Evolutionary conservation across 164 flowering plant species (phyloP).

Genomic region (Vitis amurensis): DNA sequence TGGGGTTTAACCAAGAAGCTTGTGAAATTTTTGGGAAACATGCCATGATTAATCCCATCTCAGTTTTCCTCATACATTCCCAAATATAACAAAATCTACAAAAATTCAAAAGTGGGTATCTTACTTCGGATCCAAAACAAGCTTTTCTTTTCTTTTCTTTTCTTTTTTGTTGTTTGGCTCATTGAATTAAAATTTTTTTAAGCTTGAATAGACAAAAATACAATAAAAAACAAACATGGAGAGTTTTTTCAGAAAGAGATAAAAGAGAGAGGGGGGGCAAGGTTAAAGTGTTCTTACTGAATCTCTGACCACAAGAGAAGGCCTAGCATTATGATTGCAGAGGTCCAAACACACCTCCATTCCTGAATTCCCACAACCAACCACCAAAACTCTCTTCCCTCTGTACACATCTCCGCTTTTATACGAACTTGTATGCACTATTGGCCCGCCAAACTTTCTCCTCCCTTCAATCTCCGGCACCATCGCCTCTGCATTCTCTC

Average conservation of each 20-base stretch:
- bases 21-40: too few species aligned
- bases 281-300: slow-evolving; percentile 21
- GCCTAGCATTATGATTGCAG: slow-evolving; percentile 46
- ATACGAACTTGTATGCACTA: slow-evolving; percentile 51
- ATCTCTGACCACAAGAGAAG: slow-evolving; percentile 52
- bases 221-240: slow-evolving; percentile 1
- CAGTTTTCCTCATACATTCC: too few species aligned
- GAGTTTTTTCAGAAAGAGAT: neutral
- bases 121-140: neutral
- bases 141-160: slow-evolving; percentile 5
- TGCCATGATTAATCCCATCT: too few species aligned
- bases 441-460: slow-evolving; percentile 37
- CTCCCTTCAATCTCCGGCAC: slow-evolving; percentile 57
- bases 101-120: too few species aligned
- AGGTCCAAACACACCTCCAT: slow-evolving; percentile 74
- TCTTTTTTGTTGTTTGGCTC: neutral
- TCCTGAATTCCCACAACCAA: slow-evolving; percentile 65
- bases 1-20: too few species aligned
- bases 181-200: slow-evolving; percentile 17
- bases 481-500: slow-evolving; percentile 67
- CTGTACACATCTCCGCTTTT: slow-evolving; percentile 41
- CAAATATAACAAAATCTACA: too few species aligned
- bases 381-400: slow-evolving; percentile 44
- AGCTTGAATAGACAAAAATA: too few species aligned
- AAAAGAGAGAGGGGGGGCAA: neutral